phyloP scores from a whole-genome alignment of 257 asterid genomes.

The Primulina tabacum region DNA sequence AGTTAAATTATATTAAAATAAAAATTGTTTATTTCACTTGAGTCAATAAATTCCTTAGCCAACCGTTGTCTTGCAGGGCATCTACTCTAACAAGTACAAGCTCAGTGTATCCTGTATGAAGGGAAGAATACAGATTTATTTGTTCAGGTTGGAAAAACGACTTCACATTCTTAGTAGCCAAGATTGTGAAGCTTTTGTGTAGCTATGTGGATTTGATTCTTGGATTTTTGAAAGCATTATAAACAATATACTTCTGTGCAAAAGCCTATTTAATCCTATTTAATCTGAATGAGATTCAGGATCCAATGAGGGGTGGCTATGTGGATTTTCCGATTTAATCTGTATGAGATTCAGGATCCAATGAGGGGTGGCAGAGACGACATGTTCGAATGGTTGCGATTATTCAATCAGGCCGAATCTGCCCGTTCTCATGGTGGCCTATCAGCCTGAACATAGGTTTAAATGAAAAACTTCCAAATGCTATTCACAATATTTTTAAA shows the following conservation, averaged over 20 bases:
- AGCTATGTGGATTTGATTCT: background rate
- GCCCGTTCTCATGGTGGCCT: conserved; percentile 56
- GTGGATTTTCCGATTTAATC: conserved; percentile 3
- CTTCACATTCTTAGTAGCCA: background rate
- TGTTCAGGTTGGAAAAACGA: conserved; percentile 56
- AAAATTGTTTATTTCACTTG: too few species aligned
- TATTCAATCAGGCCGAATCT: conserved; percentile 64
- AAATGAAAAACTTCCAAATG: background rate
- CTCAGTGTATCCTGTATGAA: conserved; percentile 75
- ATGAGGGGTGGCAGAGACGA: conserved; percentile 93
- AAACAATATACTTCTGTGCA: background rate
- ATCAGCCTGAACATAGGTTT: background rate
- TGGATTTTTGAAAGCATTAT: background rate
- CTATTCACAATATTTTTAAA: background rate
- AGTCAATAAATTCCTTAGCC: too few species aligned
- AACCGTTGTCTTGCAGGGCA: too few species aligned
- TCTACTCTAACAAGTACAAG: too few species aligned
- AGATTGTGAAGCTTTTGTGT: background rate
- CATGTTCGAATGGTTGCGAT: conserved; percentile 56
- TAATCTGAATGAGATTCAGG: conserved; percentile 41
- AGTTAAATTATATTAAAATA: too few species aligned
- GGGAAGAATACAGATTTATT: conserved; percentile 92
- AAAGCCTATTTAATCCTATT: background rate
- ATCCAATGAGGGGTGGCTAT: conserved; percentile 6
- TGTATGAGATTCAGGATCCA: conserved; percentile 63